A percentile compares a stretch with the other conserved stretches of the same genome.
Evolutionary conservation across 176 grass and related monocot genomes (phyloP).

Genomic region (Cymbopogon citratus): DNA sequence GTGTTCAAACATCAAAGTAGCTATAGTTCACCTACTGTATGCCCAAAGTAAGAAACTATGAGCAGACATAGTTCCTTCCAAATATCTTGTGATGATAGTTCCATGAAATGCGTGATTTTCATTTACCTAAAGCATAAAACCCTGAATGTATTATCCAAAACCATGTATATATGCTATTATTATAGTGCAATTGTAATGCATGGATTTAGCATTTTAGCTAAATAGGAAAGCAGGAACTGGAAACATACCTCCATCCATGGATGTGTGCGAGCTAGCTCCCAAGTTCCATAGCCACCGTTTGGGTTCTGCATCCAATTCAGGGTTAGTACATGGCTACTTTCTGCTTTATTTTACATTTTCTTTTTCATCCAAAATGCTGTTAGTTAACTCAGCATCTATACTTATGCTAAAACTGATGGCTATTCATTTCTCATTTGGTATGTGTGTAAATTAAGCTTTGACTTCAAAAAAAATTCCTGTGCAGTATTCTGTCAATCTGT

Average conservation of each 20-base stretch:
- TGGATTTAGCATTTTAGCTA: conserved; percentile 4
- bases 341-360: neutral
- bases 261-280: conserved; percentile 63
- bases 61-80: neutral
- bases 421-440: neutral
- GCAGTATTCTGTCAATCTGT: neutral
- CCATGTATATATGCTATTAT: neutral
- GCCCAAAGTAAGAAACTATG: neutral
- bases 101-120: neutral
- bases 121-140: neutral
- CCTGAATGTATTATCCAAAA: neutral
- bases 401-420: neutral
- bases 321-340: neutral
- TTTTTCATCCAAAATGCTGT: neutral
- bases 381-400: neutral
- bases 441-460: neutral
- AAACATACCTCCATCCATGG: conserved; percentile 66
- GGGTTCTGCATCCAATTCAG: conserved; percentile 43
- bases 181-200: neutral
- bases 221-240: neutral
- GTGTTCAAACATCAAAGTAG: neutral
- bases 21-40: neutral
- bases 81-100: neutral
- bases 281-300: conserved; percentile 66
- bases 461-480: neutral